A percentile compares a stretch with the other conserved stretches of the same genome.
Conservation (phyloP, 23 red algal species). For the Gracilaria caudata region DNA sequence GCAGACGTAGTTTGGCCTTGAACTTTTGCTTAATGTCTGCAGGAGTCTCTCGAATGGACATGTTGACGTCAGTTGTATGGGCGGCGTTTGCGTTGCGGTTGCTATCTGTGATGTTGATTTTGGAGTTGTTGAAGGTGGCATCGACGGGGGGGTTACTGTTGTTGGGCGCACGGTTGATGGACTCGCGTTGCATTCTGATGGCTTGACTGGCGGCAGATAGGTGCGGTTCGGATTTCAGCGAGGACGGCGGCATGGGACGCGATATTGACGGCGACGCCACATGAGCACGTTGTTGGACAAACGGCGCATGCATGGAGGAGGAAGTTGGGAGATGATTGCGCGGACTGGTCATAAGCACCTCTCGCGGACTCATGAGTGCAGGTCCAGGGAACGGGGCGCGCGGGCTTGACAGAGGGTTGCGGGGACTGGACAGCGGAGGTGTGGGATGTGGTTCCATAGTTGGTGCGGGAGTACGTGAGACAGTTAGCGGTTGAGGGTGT, state of each 20-base stretch:
- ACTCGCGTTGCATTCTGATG: not conserved
- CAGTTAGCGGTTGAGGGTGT: not conserved
- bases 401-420: conserved; percentile 13
- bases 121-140: not conserved
- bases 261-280: not conserved
- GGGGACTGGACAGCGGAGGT: conserved; percentile 7
- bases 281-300: not conserved
- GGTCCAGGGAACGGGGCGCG: conserved; percentile 19
- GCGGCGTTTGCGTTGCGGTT: not conserved
- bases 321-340: not conserved
- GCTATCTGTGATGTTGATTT: not conserved
- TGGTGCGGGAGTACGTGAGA: conserved; percentile 4
- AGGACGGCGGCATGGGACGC: not conserved
- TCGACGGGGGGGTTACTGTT: not conserved
- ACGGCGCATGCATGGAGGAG: not conserved
- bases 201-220: not conserved
- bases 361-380: conserved; percentile 8
- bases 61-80: not conserved
- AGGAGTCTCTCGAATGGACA: not conserved
- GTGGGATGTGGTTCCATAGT: conserved; percentile 17
- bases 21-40: conserved; percentile 23
- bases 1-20: conserved; percentile 13
- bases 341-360: conserved; percentile 2
- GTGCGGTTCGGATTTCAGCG: not conserved
- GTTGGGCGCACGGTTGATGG: not conserved